A percentile compares a stretch with the other conserved stretches of the same genome.
phyloP scores from a whole-genome alignment of 1,139 yeast genomes.

The Saccharomyces hybrid region DNA sequence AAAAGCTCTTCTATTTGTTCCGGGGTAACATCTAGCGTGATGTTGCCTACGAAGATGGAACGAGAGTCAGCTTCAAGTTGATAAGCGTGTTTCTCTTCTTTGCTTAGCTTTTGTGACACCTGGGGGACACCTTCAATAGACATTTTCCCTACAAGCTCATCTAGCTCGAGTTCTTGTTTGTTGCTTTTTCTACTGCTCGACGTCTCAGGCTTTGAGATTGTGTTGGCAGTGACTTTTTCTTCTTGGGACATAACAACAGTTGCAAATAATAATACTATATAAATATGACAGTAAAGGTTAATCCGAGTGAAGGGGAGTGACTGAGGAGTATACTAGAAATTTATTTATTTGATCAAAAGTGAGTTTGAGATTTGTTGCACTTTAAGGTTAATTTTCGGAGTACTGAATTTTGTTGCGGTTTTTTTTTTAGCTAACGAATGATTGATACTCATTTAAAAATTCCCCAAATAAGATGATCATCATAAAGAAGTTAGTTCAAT shows the following conservation, averaged over 20 bases:
- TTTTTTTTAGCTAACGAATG: neutral
- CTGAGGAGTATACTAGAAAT: neutral
- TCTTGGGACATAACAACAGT: neutral
- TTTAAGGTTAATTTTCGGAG: neutral
- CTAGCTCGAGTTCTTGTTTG: neutral
- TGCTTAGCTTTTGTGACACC: conserved; percentile 4
- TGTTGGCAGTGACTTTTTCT: neutral
- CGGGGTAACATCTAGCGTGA: conserved; percentile 73
- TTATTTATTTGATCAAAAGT: neutral
- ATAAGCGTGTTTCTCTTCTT: conserved; percentile 26
- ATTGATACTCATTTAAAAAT: neutral
- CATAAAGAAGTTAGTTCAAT: neutral
- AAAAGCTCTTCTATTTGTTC: conserved; percentile 76
- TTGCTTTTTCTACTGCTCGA: neutral
- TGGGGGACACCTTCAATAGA: neutral
- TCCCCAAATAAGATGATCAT: neutral
- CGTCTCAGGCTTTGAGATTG: neutral
- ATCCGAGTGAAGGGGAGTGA: neutral
- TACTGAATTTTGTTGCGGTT: neutral
- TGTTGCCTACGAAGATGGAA: conserved; percentile 81
- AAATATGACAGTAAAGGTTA: neutral
- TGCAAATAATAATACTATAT: neutral
- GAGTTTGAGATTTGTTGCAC: neutral
- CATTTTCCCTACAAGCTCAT: neutral
- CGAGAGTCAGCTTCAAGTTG: conserved; percentile 58